Percentiles rank a stretch among this genome's conserved stretches.
Conservation (phyloP, 495 filamentous ascomycete genomes). For the Aspergillus heteromorphus region DNA sequence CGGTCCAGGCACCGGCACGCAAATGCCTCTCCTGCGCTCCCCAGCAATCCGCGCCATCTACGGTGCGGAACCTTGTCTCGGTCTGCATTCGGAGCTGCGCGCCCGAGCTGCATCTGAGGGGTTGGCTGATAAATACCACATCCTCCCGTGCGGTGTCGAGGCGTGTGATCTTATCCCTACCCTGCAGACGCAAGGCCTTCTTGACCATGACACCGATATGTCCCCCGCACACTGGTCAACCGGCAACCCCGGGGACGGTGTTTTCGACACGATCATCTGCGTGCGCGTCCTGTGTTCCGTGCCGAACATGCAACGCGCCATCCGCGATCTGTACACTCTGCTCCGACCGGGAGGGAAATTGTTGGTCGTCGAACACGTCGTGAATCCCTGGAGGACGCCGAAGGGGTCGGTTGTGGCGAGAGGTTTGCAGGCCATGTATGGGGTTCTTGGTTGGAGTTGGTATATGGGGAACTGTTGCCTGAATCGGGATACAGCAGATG, state of each 20-base stretch:
- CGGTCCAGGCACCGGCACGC: conserved; percentile 45
- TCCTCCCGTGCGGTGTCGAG: conserved; percentile 58
- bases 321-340: conserved; percentile 52
- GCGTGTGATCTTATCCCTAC: conserved; percentile 37
- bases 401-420: conserved; percentile 49
- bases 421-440: conserved; percentile 30
- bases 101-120: conserved; percentile 41
- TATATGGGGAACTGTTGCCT: conserved; percentile 58
- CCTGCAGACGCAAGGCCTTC: conserved; percentile 29
- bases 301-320: conserved; percentile 53
- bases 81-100: conserved; percentile 48
- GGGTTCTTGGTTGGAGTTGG: conserved; percentile 32
- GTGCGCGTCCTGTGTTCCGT: conserved; percentile 70
- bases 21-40: conserved; percentile 40
- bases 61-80: conserved; percentile 61
- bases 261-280: conserved; percentile 64
- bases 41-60: conserved; percentile 52
- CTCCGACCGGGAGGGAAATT: conserved; percentile 62
- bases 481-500: conserved; percentile 49
- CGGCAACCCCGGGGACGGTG: conserved; percentile 21
- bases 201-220: too few species aligned
- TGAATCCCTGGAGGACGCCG: conserved; percentile 37
- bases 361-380: conserved; percentile 70
- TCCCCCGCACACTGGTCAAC: not conserved
- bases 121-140: conserved; percentile 55